phyloP scores from a whole-genome alignment of 495 filamentous ascomycete species.

The Annulohypoxylon maeteangense region DNA sequence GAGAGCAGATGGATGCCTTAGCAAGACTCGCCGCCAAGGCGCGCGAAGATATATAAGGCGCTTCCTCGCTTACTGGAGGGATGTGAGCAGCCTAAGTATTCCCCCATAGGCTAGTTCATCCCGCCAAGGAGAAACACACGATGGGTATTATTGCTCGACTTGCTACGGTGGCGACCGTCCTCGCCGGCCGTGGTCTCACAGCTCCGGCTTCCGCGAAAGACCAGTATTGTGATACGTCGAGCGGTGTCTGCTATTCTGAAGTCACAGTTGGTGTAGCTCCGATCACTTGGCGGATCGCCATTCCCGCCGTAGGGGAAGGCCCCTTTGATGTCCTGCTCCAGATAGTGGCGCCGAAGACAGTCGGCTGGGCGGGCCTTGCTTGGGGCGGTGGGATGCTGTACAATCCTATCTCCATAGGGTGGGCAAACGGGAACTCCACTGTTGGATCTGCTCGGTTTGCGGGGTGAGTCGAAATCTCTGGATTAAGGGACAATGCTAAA shows the following conservation, averaged over 20 bases:
- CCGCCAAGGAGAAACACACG: slow-evolving; percentile 15
- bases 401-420: slow-evolving; percentile 61
- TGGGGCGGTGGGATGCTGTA: slow-evolving; percentile 63
- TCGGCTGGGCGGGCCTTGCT: slow-evolving; percentile 59
- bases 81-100: not conserved
- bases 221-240: slow-evolving; percentile 53
- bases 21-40: not conserved
- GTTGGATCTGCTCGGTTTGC: slow-evolving; percentile 58
- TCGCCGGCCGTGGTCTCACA: slow-evolving; percentile 28
- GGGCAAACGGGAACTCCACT: slow-evolving; percentile 55
- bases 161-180: slow-evolving; percentile 20
- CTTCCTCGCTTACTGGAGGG: slow-evolving; percentile 23
- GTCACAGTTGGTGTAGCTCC: slow-evolving; percentile 49
- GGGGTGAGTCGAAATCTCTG: slow-evolving; percentile 48
- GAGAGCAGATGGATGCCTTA: not conserved
- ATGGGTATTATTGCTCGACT: slow-evolving; percentile 37
- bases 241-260: slow-evolving; percentile 53
- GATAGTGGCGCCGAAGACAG: slow-evolving; percentile 53
- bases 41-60: slow-evolving; percentile 28
- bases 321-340: slow-evolving; percentile 62
- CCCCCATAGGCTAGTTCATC: slow-evolving; percentile 2
- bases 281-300: slow-evolving; percentile 59
- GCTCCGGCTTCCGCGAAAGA: slow-evolving; percentile 26
- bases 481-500: slow-evolving; percentile 9
- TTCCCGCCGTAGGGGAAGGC: slow-evolving; percentile 53